Conservation (phyloP, 75 land plant genomes). For the Ceratopteris richardii region DNA sequence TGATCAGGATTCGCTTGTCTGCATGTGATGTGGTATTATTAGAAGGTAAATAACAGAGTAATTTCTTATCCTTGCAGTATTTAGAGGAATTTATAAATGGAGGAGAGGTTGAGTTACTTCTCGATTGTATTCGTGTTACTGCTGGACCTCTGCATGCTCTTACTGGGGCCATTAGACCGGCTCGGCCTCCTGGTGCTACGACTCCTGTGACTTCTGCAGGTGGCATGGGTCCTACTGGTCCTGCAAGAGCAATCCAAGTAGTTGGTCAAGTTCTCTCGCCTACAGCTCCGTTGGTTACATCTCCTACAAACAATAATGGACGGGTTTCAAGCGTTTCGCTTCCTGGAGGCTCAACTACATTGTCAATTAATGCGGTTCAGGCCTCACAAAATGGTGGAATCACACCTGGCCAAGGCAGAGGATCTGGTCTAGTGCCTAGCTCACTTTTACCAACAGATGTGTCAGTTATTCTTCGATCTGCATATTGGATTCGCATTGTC, state of each 20-base stretch:
- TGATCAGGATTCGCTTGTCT: too few species aligned
- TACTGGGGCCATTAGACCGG: slow-evolving; percentile 90
- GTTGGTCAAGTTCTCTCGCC: slow-evolving; percentile 35
- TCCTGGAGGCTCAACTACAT: slow-evolving; percentile 15
- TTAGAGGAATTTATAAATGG: slow-evolving; percentile 96
- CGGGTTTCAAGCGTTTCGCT: slow-evolving; percentile 26
- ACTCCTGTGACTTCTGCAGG: slow-evolving; percentile 25
- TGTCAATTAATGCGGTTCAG: slow-evolving; percentile 21
- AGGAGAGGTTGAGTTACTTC: slow-evolving; percentile 81
- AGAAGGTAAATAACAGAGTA: too few species aligned
- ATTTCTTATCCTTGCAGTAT: slow-evolving; percentile 49
- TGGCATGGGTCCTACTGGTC: slow-evolving; percentile 17
- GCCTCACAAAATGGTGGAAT: slow-evolving; percentile 48
- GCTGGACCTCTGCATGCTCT: slow-evolving; percentile 98
- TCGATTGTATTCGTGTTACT: slow-evolving; percentile 91
- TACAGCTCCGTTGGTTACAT: slow-evolving; percentile 24
- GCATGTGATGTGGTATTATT: too few species aligned
- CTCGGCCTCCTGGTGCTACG: slow-evolving; percentile 61
- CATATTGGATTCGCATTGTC: slow-evolving; percentile 92
- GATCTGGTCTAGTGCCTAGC: slow-evolving; percentile 95
- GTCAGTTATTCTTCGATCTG: slow-evolving; percentile 84
- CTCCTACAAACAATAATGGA: slow-evolving; percentile 14
- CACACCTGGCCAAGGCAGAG: slow-evolving; percentile 70
- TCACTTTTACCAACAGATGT: slow-evolving; percentile 95
- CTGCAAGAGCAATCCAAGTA: slow-evolving; percentile 23